phyloP scores from a whole-genome alignment of 441 rosid species.

The Gossypium schwendimanii region DNA sequence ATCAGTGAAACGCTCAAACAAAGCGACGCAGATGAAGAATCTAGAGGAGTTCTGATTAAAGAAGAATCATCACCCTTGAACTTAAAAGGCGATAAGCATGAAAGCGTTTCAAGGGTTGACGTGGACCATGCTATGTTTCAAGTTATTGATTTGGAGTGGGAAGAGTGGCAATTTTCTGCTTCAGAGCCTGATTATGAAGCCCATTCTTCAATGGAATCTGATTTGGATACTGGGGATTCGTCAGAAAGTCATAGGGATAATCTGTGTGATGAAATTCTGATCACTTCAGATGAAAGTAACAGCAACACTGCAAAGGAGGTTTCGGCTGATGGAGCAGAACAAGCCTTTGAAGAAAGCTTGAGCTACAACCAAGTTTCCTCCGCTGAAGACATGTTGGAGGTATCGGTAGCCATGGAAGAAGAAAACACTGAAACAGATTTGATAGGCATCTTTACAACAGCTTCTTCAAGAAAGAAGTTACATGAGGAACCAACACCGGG shows the following conservation, averaged over 20 bases:
- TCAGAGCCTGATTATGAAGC: slow-evolving; percentile 19
- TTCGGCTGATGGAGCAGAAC: slow-evolving; percentile 19
- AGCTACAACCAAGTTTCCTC: slow-evolving; percentile 18
- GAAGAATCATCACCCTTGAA: slow-evolving; percentile 14
- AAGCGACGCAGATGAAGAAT: slow-evolving; percentile 14
- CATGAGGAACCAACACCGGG: slow-evolving; percentile 13
- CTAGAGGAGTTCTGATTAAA: slow-evolving; percentile 1
- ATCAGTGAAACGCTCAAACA: background rate
- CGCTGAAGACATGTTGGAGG: slow-evolving; percentile 19
- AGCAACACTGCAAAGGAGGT: slow-evolving; percentile 24
- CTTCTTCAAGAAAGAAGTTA: slow-evolving; percentile 11
- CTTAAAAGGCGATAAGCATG: slow-evolving; percentile 14
- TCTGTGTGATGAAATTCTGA: slow-evolving; percentile 16
- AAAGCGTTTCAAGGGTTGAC: slow-evolving; percentile 17
- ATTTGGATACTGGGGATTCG: slow-evolving; percentile 12
- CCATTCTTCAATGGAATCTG: slow-evolving; percentile 14
- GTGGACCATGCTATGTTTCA: slow-evolving; percentile 20
- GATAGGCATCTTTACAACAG: background rate
- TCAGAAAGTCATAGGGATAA: slow-evolving; percentile 21
- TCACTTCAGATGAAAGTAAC: slow-evolving; percentile 13
- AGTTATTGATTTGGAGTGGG: slow-evolving; percentile 45
- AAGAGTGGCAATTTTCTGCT: slow-evolving; percentile 22
- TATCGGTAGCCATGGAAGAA: slow-evolving; percentile 15
- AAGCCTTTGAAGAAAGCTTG: slow-evolving; percentile 26
- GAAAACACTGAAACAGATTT: slow-evolving; percentile 16